Conservation (phyloP, 768 basidiomycete genomes). For the Leccinum barrowsii region DNA sequence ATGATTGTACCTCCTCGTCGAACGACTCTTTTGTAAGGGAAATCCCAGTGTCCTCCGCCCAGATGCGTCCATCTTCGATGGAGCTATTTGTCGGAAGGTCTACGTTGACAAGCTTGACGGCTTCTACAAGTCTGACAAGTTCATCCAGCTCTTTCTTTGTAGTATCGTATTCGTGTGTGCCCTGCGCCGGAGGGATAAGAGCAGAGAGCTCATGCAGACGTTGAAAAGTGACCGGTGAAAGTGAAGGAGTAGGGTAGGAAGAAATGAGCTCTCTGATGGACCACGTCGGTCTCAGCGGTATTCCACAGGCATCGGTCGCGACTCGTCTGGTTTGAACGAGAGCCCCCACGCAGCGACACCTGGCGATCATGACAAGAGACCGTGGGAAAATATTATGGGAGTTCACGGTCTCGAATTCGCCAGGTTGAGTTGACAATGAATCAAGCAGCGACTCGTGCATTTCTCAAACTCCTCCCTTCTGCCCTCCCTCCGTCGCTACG, state of each 20-base stretch:
- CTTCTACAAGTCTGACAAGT: conserved; percentile 74
- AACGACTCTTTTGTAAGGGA: conserved; percentile 21
- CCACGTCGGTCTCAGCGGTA: conserved; percentile 72
- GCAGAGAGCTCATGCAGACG: conserved; percentile 73
- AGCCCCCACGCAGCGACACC: neutral
- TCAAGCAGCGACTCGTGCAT: conserved; percentile 25
- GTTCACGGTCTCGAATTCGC: neutral
- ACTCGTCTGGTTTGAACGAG: conserved; percentile 10
- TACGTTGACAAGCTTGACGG: conserved; percentile 61
- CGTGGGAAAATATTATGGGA: conserved; percentile 9
- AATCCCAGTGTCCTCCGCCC: conserved; percentile 38
- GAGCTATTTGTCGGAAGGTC: conserved; percentile 24
- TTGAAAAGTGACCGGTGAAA: conserved; percentile 54
- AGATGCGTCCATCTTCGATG: conserved; percentile 41
- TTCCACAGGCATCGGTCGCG: conserved; percentile 54
- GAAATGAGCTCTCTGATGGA: conserved; percentile 74
- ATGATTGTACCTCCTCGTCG: conserved; percentile 35
- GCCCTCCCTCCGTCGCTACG: conserved; percentile 59
- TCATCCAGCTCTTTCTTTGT: conserved; percentile 64
- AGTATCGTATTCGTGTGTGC: conserved; percentile 47
- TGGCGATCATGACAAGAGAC: conserved; percentile 4
- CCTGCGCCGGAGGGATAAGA: conserved; percentile 59
- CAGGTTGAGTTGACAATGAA: conserved; percentile 17
- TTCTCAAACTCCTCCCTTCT: conserved; percentile 58
- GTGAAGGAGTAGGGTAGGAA: conserved; percentile 67